Conservation (phyloP, 495 filamentous ascomycete species). For the Xanthoparmelia taractica region DNA sequence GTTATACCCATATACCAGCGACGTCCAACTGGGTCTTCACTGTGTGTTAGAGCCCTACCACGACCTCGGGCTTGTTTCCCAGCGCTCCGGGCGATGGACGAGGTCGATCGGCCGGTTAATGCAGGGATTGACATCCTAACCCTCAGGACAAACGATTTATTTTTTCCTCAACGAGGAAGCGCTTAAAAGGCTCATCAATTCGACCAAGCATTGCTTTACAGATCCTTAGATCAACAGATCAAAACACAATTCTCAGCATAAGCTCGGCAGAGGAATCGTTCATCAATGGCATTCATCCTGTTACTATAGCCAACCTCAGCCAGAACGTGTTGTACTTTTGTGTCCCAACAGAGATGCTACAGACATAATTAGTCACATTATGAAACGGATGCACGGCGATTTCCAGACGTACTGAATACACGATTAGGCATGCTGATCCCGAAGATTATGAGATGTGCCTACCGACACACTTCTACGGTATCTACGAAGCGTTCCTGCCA, state of each 20-base stretch:
- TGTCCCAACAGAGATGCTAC: not conserved
- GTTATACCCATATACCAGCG: no score
- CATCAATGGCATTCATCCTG: not conserved
- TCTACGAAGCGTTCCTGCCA: not conserved
- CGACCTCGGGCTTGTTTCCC: not conserved
- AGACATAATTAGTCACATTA: not conserved
- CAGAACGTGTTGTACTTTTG: not conserved
- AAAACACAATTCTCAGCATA: not conserved
- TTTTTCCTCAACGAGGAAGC: not conserved
- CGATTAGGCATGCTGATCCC: not conserved
- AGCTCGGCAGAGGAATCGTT: not conserved
- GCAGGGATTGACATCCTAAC: not conserved
- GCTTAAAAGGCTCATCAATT: not conserved
- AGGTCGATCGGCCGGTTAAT: not conserved
- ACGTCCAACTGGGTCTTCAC: not conserved
- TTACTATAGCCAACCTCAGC: not conserved
- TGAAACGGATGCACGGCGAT: not conserved
- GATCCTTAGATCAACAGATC: not conserved
- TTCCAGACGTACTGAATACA: not conserved
- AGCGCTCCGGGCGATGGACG: not conserved
- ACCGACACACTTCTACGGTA: not conserved
- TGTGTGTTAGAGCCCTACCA: not conserved
- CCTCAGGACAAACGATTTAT: not conserved
- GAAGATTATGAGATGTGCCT: not conserved
- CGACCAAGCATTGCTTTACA: not conserved